Evolutionary conservation across 2,329 filamentous ascomycete species (phyloP).

Genomic region (Colletotrichum agaves): DNA sequence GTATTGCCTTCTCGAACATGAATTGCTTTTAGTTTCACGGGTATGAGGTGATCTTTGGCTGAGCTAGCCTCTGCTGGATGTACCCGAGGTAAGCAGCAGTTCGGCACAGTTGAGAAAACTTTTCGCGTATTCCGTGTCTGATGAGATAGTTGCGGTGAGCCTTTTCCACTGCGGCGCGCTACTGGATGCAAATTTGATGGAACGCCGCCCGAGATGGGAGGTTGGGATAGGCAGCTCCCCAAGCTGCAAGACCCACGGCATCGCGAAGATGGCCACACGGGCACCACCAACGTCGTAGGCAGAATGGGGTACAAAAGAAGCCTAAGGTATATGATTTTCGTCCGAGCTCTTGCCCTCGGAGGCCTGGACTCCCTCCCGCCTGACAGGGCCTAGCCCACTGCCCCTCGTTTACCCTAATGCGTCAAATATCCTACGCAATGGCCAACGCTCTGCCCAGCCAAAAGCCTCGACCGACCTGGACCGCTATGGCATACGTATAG

Average conservation of each 20-base stretch:
- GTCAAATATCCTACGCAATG: constrained; percentile 19
- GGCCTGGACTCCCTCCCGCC: constrained; percentile 27
- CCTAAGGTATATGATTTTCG: constrained; percentile 14
- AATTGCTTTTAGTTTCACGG: not conserved
- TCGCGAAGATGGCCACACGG: not conserved
- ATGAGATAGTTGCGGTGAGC: constrained; percentile 2
- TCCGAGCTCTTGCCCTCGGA: constrained; percentile 19
- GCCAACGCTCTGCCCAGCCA: constrained; percentile 14
- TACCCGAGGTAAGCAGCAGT: not conserved
- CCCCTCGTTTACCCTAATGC: not conserved
- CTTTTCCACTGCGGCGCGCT: not conserved
- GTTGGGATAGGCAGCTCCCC: constrained; percentile 3
- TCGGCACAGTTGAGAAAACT: not conserved
- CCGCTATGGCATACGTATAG: constrained; percentile 1
- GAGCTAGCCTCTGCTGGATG: not conserved
- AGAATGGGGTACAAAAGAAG: constrained; percentile 22
- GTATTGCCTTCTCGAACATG: not conserved
- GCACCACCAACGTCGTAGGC: constrained; percentile 17
- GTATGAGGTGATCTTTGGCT: not conserved
- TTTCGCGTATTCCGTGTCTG: not conserved
- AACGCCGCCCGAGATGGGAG: constrained; percentile 20
- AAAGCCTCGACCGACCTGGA: constrained; percentile 4
- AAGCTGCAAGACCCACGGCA: constrained; percentile 24
- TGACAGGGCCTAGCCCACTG: constrained; percentile 25
- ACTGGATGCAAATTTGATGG: constrained; percentile 12